Percentiles rank a stretch among this genome's conserved stretches.
Conservation (phyloP, 176 grass and related monocot genomes). For the Raddia guianensis region DNA sequence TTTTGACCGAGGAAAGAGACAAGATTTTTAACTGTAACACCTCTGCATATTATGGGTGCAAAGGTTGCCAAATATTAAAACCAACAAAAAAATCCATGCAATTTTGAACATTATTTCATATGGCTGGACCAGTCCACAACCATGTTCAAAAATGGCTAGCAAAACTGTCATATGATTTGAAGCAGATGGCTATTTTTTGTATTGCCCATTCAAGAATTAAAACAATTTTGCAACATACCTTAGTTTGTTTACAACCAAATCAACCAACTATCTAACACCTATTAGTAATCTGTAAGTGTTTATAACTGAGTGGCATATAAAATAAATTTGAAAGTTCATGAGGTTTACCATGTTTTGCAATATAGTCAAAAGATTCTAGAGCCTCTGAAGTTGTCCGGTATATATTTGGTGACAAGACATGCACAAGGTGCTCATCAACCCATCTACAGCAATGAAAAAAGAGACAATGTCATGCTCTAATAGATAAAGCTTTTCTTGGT, state of each 20-base stretch:
- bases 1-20: neutral
- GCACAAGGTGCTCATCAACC: conserved; percentile 95
- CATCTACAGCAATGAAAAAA: conserved; percentile 58
- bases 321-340: neutral
- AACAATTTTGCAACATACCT: conserved; percentile 11
- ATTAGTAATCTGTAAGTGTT: neutral
- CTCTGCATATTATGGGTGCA: neutral
- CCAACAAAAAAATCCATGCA: neutral
- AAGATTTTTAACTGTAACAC: neutral
- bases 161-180: neutral
- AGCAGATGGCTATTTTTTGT: neutral
- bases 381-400: conserved; percentile 86
- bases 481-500: neutral
- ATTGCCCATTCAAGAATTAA: conserved; percentile 8
- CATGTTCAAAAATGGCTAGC: neutral
- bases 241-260: conserved; percentile 9
- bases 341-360: conserved; percentile 73
- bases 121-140: neutral
- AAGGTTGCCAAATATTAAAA: neutral
- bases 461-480: neutral
- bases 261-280: neutral
- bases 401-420: conserved; percentile 92
- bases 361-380: conserved; percentile 98
- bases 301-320: neutral
- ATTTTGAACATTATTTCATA: neutral